Evolutionary conservation across 1,284 basidiomycete genomes (phyloP).

Genomic region (Sporisorium reilianum): DNA sequence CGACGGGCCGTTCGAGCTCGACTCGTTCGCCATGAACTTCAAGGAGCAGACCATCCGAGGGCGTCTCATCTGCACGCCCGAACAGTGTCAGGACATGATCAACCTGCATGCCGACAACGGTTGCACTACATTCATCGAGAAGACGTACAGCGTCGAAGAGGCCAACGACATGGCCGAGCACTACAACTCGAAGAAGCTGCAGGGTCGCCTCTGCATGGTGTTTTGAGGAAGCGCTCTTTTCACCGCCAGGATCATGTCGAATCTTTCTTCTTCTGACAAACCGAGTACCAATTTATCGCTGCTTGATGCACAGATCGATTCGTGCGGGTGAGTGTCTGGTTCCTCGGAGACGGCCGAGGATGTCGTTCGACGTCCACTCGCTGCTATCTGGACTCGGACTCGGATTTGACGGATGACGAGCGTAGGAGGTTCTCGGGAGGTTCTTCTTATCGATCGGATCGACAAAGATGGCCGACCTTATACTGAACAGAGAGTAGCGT

Average conservation of each 20-base stretch:
- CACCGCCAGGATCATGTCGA: background rate
- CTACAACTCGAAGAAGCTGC: slow-evolving; percentile 51
- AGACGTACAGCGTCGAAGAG: slow-evolving; percentile 60
- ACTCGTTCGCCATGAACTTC: slow-evolving; percentile 59
- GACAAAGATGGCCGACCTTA: too few relatives aligned
- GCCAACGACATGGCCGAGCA: slow-evolving; percentile 58
- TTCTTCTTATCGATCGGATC: slow-evolving; percentile 3
- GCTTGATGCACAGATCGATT: background rate
- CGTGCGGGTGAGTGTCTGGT: background rate
- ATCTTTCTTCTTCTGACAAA: background rate
- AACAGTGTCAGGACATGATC: slow-evolving; percentile 60
- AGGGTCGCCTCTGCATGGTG: slow-evolving; percentile 56
- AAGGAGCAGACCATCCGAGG: slow-evolving; percentile 62
- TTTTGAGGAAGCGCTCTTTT: slow-evolving; percentile 22
- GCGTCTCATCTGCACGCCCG: slow-evolving; percentile 61
- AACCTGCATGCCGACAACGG: slow-evolving; percentile 52
- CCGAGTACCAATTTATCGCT: background rate
- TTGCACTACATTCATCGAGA: slow-evolving; percentile 57
- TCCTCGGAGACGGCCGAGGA: too few relatives aligned
- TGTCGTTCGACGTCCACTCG: background rate
- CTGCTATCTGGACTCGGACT: background rate
- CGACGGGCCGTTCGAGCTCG: slow-evolving; percentile 57
- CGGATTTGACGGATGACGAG: background rate
- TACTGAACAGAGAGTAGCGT: too few relatives aligned
- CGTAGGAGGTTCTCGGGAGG: background rate